Conservation (phyloP, 2,329 filamentous ascomycete genomes). For the Taxawa tesnikishii region DNA sequence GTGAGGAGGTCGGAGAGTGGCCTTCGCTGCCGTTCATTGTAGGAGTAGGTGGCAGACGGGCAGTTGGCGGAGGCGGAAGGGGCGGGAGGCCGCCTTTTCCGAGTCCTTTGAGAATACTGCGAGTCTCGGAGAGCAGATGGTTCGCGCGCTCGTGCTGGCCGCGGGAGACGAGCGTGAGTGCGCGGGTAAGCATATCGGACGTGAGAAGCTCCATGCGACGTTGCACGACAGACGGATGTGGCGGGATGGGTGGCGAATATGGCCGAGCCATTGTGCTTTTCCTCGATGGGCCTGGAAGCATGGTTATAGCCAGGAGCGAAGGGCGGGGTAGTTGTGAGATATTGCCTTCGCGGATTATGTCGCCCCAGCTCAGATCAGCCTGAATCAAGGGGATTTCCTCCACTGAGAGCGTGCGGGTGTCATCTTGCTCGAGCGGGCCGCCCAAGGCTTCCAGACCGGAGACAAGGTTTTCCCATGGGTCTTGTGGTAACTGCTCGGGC, state of each 20-base stretch:
- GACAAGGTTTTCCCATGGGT: conserved; percentile 94
- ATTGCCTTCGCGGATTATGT: conserved; percentile 80
- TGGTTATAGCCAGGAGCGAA: conserved; percentile 86
- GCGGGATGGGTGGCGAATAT: conserved; percentile 67
- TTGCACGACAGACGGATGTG: conserved; percentile 89
- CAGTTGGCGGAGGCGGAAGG: conserved; percentile 44
- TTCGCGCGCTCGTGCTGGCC: conserved; percentile 90
- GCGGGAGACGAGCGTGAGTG: conserved; percentile 77
- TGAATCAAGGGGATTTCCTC: conserved; percentile 94
- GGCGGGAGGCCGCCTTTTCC: conserved; percentile 91
- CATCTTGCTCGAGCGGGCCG: conserved; percentile 74
- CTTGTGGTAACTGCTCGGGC: conserved; percentile 77
- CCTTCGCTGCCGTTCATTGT: conserved; percentile 7
- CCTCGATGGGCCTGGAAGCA: conserved; percentile 57
- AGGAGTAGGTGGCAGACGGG: conserved; percentile 24
- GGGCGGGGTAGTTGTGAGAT: conserved; percentile 77
- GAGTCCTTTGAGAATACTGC: conserved; percentile 88
- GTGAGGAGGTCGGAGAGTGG: conserved; percentile 11
- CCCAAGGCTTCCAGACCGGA: conserved; percentile 89
- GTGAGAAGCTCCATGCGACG: conserved; percentile 94
- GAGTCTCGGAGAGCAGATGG: conserved; percentile 82
- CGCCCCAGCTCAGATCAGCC: conserved; percentile 85
- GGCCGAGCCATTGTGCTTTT: conserved; percentile 3
- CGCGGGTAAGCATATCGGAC: conserved; percentile 92
- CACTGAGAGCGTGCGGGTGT: conserved; percentile 64